Conservation (phyloP, 768 basidiomycete genomes). For the Lenzites betulinus region DNA sequence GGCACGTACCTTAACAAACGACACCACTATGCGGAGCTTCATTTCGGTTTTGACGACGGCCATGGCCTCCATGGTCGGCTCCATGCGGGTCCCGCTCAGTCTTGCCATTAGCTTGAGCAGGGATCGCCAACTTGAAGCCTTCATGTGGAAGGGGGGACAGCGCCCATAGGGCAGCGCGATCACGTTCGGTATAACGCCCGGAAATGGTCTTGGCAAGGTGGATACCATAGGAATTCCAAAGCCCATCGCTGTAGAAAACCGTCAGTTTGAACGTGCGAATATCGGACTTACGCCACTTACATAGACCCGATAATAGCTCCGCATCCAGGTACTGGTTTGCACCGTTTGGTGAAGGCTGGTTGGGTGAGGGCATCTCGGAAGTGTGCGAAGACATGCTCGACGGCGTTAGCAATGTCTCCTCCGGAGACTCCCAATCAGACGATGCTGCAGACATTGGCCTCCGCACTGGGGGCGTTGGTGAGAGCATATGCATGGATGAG, state of each 20-base stretch:
- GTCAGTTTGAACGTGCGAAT: background rate
- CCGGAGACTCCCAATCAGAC: background rate
- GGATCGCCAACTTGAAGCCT: slow-evolving; percentile 74
- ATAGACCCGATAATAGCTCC: slow-evolving; percentile 38
- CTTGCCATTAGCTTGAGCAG: slow-evolving; percentile 75
- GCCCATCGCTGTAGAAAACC: slow-evolving; percentile 57
- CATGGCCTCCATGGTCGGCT: slow-evolving; percentile 70
- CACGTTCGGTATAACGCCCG: slow-evolving; percentile 63
- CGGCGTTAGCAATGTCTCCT: background rate
- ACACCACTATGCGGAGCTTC: slow-evolving; percentile 71
- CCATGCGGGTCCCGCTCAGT: slow-evolving; percentile 66
- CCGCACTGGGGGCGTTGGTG: background rate
- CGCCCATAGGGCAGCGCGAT: slow-evolving; percentile 74
- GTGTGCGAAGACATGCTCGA: background rate
- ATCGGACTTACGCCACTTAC: slow-evolving; percentile 45
- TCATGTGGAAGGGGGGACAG: slow-evolving; percentile 68
- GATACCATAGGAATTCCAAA: slow-evolving; percentile 62
- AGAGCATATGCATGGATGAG: background rate
- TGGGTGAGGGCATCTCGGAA: slow-evolving; percentile 8
- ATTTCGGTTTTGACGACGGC: slow-evolving; percentile 56
- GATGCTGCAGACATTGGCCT: slow-evolving; percentile 3
- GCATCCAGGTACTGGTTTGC: slow-evolving; percentile 28
- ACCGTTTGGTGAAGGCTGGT: too few species aligned
- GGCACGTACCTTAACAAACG: slow-evolving; percentile 69
- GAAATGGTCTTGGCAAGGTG: slow-evolving; percentile 47